phyloP scores from a whole-genome alignment of 2,329 filamentous ascomycete genomes.

The Clathrospora elynae region DNA sequence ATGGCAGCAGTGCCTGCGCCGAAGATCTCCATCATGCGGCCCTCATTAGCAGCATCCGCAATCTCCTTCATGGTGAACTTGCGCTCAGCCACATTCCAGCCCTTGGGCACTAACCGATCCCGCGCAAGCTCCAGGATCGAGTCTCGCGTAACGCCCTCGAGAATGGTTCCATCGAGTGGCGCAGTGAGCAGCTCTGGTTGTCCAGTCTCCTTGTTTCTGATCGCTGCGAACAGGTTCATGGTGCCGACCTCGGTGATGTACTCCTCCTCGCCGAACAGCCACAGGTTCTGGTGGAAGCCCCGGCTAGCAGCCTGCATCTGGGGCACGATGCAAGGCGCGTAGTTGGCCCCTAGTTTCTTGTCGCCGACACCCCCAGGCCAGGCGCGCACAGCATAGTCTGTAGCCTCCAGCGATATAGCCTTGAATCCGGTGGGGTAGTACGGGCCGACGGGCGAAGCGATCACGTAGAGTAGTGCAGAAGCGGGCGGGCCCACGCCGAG shows the following conservation, averaged over 20 bases:
- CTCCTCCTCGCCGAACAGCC: conserved; percentile 95
- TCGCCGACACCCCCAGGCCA: conserved; percentile 98
- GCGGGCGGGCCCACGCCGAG: conserved; percentile 91
- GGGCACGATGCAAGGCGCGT: conserved; percentile 97
- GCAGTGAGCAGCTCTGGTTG: conserved; percentile 94
- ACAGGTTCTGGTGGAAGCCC: conserved; percentile 97
- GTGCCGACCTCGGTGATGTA: conserved; percentile 97
- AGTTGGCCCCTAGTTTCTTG: conserved; percentile 98
- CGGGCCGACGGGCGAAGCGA: conserved; percentile 93
- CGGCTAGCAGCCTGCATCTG: conserved; percentile 89
- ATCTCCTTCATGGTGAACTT: conserved; percentile 92
- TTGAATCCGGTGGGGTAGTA: conserved; percentile 99
- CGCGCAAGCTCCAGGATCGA: conserved; percentile 84
- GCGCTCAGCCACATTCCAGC: conserved; percentile 86
- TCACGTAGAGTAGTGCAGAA: conserved; percentile 89
- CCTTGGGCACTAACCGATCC: conserved; percentile 80
- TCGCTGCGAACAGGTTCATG: conserved; percentile 94
- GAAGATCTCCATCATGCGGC: conserved; percentile 89
- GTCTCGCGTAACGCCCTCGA: conserved; percentile 93
- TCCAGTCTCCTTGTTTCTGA: conserved; percentile 84
- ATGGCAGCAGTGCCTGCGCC: conserved; percentile 93
- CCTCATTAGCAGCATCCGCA: conserved; percentile 78
- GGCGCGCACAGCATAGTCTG: conserved; percentile 92
- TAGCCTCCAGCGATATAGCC: conserved; percentile 92
- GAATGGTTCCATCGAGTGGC: conserved; percentile 92